A percentile compares a stretch with the other conserved stretches of the same genome.
Evolutionary conservation across 306 rosid species (phyloP).

Genomic region (Leucaena leucocephala): DNA sequence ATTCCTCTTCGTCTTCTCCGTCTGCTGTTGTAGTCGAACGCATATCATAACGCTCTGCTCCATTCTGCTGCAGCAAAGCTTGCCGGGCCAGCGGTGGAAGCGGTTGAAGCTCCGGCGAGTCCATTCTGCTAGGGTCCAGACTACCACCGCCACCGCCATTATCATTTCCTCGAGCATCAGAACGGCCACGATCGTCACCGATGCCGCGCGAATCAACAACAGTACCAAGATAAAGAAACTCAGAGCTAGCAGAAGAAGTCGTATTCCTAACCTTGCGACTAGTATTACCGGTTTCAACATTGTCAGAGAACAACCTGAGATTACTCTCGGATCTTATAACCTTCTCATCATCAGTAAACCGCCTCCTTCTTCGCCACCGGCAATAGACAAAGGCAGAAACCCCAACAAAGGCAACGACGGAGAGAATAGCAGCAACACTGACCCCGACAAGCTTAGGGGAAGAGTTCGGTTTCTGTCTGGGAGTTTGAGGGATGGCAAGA

Average conservation of each 20-base stretch:
- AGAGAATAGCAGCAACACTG: slow-evolving; percentile 51
- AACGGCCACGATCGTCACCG: slow-evolving; percentile 56
- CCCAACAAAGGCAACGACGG: slow-evolving; percentile 39
- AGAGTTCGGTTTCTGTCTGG: slow-evolving; percentile 38
- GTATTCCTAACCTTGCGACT: slow-evolving; percentile 39
- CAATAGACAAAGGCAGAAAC: slow-evolving; percentile 51
- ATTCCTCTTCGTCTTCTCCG: slow-evolving; percentile 81
- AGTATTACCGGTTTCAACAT: not conserved
- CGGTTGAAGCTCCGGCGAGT: slow-evolving; percentile 69
- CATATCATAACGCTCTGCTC: not conserved
- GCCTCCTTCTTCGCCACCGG: slow-evolving; percentile 49
- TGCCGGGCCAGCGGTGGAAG: slow-evolving; percentile 64
- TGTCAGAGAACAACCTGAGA: slow-evolving; percentile 56
- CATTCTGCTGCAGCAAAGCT: slow-evolving; percentile 29
- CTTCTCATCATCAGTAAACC: slow-evolving; percentile 57
- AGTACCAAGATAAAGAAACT: slow-evolving; percentile 91
- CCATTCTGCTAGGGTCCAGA: slow-evolving; percentile 56
- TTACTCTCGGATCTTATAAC: slow-evolving; percentile 73
- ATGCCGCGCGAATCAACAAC: slow-evolving; percentile 64
- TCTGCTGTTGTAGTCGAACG: slow-evolving; percentile 44
- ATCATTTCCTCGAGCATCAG: slow-evolving; percentile 17
- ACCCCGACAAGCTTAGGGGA: slow-evolving; percentile 52
- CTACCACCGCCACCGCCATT: not conserved
- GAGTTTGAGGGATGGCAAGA: slow-evolving; percentile 65
- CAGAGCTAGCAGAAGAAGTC: slow-evolving; percentile 73